Evolutionary conservation across 805 yeast species (phyloP).

Genomic region (Cyberlindnera americana): DNA sequence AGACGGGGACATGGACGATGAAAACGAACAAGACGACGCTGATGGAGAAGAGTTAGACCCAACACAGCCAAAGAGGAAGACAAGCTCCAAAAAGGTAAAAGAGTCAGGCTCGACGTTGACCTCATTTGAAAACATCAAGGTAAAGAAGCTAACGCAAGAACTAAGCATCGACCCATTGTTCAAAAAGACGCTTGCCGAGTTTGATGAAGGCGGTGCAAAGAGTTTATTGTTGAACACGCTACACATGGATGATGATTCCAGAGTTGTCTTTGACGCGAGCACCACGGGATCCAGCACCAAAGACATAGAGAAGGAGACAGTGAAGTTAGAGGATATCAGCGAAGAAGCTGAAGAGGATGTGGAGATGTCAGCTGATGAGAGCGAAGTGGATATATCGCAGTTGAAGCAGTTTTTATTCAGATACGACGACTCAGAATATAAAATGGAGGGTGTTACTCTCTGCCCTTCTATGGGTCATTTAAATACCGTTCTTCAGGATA

Average conservation of each 20-base stretch:
- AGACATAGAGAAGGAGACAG: slow-evolving; percentile 10
- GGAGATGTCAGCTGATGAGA: slow-evolving; percentile 19
- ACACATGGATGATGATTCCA: slow-evolving; percentile 45
- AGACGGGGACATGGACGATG: slow-evolving; percentile 21
- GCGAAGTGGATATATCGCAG: slow-evolving; percentile 27
- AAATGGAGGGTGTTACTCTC: slow-evolving; percentile 36
- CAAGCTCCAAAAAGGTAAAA: slow-evolving; percentile 21
- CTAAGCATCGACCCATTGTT: slow-evolving; percentile 69
- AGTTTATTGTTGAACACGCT: slow-evolving; percentile 62
- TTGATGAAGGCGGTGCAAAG: slow-evolving; percentile 82
- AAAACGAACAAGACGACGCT: slow-evolving; percentile 18
- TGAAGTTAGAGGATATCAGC: slow-evolving; percentile 1
- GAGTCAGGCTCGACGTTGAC: slow-evolving; percentile 47
- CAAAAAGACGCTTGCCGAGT: slow-evolving; percentile 69
- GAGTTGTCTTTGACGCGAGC: slow-evolving; percentile 66
- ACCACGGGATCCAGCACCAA: slow-evolving; percentile 18
- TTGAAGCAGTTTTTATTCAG: slow-evolving; percentile 28
- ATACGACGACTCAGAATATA: slow-evolving; percentile 22
- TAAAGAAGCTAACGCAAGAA: slow-evolving; percentile 61
- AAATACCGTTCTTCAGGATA: slow-evolving; percentile 44
- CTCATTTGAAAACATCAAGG: slow-evolving; percentile 45
- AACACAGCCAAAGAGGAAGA: slow-evolving; percentile 2
- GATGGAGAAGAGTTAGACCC: slow-evolving; percentile 1
- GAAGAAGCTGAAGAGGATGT: slow-evolving; percentile 17
- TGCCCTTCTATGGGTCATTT: slow-evolving; percentile 62